A percentile compares a stretch with the other conserved stretches of the same genome.
These are phyloP conservation scores for Neurospora hispaniola DNA, from an alignment of 495 filamentous ascomycete species.

Conservation along the genomic window DNA sequence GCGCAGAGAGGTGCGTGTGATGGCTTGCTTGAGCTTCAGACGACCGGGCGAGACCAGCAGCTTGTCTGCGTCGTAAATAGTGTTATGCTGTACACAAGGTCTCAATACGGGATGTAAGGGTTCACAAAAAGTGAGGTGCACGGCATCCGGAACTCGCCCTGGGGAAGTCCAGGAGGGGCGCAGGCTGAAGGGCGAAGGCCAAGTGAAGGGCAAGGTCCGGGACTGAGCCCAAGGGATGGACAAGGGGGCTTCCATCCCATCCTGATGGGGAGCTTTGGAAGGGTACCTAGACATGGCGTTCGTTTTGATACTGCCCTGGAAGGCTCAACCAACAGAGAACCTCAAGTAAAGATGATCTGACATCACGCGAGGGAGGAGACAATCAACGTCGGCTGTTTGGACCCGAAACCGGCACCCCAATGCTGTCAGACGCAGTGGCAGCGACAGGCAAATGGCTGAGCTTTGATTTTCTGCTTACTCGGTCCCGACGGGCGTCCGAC, in stretches of 20 bases:
- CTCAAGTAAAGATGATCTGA: neutral
- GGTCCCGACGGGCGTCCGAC: neutral
- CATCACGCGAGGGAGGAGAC: neutral
- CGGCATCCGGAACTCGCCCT: neutral
- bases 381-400: neutral
- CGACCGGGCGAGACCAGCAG: neutral
- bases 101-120: neutral
- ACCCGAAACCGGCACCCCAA: neutral
- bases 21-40: neutral
- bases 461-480: neutral
- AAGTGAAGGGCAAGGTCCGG: neutral
- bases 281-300: neutral
- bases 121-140: neutral
- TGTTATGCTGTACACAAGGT: neutral
- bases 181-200: neutral
- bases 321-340: neutral
- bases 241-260: neutral
- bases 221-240: neutral
- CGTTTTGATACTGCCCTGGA: neutral
- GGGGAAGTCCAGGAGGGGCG: neutral
- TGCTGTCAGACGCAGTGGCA: neutral
- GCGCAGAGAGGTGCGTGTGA: neutral
- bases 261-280: neutral
- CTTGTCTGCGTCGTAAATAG: neutral
- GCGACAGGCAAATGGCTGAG: neutral